Evolutionary conservation across 148 eudicot species (phyloP).

Genomic region (Agrostemma githago): DNA sequence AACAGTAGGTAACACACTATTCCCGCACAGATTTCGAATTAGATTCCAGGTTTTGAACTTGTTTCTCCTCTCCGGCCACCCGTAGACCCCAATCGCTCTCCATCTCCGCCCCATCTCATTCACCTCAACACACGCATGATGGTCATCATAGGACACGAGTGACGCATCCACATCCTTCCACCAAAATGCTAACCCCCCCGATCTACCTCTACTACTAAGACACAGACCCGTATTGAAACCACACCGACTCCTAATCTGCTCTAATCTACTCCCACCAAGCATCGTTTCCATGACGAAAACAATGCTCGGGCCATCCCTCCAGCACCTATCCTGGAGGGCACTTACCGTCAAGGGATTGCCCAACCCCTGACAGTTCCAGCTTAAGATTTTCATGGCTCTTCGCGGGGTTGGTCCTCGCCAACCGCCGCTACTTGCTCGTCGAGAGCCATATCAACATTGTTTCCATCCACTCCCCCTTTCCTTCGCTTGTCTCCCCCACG

Average conservation of each 20-base stretch:
- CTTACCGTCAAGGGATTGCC: too few relatives aligned
- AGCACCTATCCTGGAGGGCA: too few relatives aligned
- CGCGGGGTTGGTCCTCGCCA: too few relatives aligned
- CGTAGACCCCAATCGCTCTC: not conserved
- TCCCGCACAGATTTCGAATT: not conserved
- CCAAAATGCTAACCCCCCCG: not conserved
- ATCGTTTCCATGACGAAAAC: slow-evolving; percentile 6
- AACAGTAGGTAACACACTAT: not conserved
- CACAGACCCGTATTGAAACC: not conserved
- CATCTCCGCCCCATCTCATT: not conserved
- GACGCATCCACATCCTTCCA: not conserved
- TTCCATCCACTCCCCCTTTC: too few relatives aligned
- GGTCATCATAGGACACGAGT: too few relatives aligned
- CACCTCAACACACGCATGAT: not conserved
- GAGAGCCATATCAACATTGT: too few relatives aligned
- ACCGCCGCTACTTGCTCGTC: too few relatives aligned
- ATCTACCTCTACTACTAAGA: not conserved
- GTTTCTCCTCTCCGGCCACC: not conserved
- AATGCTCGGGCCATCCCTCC: not conserved
- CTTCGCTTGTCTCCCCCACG: too few relatives aligned
- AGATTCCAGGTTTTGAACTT: not conserved
- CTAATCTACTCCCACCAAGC: not conserved
- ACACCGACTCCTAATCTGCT: too few relatives aligned
- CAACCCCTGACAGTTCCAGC: too few relatives aligned
- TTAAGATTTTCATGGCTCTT: too few relatives aligned